Percentiles rank a stretch among this genome's conserved stretches.
Conservation (phyloP, 108 stramenopile genomes). For the Seminavis robusta region DNA sequence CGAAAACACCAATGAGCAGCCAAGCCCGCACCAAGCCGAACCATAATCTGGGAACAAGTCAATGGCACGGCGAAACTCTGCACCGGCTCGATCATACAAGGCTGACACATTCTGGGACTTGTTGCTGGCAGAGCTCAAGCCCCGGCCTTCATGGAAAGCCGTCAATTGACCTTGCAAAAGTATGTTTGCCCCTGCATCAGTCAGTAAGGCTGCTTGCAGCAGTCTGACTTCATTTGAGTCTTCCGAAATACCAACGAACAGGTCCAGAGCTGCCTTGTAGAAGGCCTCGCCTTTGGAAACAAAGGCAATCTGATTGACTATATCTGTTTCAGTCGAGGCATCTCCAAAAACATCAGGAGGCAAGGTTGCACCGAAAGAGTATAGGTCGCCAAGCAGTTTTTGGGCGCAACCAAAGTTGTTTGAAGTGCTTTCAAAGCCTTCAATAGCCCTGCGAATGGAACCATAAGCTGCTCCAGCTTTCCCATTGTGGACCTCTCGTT, state of each 20-base stretch:
- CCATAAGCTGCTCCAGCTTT: constrained; percentile 55
- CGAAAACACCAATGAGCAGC: constrained; percentile 36
- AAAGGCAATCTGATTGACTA: constrained; percentile 30
- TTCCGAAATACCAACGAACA: constrained; percentile 3
- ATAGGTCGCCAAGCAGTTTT: constrained; percentile 75
- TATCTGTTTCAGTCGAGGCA: neutral
- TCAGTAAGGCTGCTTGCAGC: constrained; percentile 34
- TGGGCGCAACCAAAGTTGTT: constrained; percentile 24
- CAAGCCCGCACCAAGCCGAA: constrained; percentile 72
- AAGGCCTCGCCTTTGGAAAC: constrained; percentile 42
- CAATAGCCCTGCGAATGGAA: constrained; percentile 32
- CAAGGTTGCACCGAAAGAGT: constrained; percentile 54
- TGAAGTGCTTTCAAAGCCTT: constrained; percentile 8
- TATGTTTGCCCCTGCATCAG: constrained; percentile 56
- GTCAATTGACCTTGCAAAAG: constrained; percentile 55
- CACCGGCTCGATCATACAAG: constrained; percentile 16
- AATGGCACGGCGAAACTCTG: constrained; percentile 22
- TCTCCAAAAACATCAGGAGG: constrained; percentile 54
- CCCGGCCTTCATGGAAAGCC: constrained; percentile 17
- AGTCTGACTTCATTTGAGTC: constrained; percentile 17
- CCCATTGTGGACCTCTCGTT: constrained; percentile 50
- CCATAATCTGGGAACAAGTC: constrained; percentile 35
- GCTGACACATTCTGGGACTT: too few species aligned
- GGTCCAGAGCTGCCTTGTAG: constrained; percentile 28
- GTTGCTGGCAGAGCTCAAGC: neutral